phyloP scores from a whole-genome alignment of 208 protist genomes.

The Wallacemonas sp. region DNA sequence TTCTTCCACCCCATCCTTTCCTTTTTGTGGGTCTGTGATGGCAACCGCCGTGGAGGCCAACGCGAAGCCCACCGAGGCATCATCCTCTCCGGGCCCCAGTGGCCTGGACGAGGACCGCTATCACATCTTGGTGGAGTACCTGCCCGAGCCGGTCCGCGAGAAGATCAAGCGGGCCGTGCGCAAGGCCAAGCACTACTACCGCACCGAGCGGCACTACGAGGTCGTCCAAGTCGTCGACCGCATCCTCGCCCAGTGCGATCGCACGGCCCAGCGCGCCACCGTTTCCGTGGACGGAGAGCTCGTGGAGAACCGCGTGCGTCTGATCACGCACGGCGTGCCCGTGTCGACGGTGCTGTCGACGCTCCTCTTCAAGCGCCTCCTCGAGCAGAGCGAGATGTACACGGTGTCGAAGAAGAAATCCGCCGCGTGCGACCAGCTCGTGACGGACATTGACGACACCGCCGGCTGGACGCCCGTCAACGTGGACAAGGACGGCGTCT shows the following conservation, averaged over 20 bases:
- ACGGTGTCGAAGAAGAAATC: conserved; percentile 21
- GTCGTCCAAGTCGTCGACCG: conserved; percentile 39
- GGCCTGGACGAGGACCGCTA: conserved; percentile 28
- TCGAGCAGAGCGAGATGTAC: conserved; percentile 38
- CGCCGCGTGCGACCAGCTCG: conserved; percentile 30
- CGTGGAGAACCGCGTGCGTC: conserved; percentile 23
- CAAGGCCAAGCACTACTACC: conserved; percentile 35
- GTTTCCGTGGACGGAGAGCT: conserved; percentile 19
- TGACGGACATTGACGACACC: conserved; percentile 32
- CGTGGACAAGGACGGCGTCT: conserved; percentile 22
- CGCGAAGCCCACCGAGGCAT: no score
- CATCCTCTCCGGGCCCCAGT: background rate
- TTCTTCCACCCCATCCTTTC: background rate
- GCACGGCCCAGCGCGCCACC: conserved; percentile 16
- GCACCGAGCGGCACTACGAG: conserved; percentile 52
- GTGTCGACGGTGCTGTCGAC: conserved; percentile 34
- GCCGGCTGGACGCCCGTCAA: conserved; percentile 30
- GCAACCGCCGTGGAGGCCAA: no score
- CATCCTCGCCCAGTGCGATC: conserved; percentile 28
- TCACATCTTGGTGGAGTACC: conserved; percentile 18
- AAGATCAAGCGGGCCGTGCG: conserved; percentile 15
- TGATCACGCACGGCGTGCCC: conserved; percentile 11
- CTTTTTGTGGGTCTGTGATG: no score
- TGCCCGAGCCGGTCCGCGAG: conserved; percentile 22
- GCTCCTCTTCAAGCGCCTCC: conserved; percentile 38